These are phyloP conservation scores for Cystobasidium ongulense DNA, from an alignment of 768 basidiomycete species.

Conservation along the genomic window DNA sequence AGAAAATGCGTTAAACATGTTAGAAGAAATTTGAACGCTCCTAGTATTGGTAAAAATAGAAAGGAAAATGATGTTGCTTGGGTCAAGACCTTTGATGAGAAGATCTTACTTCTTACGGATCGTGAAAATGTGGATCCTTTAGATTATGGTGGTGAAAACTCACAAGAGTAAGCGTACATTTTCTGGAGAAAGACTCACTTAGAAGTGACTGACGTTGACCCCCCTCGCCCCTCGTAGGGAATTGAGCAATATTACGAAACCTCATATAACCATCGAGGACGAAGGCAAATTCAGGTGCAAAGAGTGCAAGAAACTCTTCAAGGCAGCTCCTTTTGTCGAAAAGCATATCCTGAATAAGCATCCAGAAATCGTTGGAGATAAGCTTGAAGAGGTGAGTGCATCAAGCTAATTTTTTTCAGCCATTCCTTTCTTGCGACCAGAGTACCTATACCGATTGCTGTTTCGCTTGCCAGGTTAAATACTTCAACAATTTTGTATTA, in stretches of 20 bases:
- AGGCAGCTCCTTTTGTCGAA: conserved; percentile 90
- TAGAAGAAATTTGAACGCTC: conserved; percentile 46
- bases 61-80: conserved; percentile 62
- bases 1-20: conserved; percentile 89
- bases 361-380: conserved; percentile 58
- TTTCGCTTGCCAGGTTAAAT: conserved; percentile 51
- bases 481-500: conserved; percentile 91
- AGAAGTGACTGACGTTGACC: neutral
- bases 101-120: conserved; percentile 71
- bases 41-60: conserved; percentile 13
- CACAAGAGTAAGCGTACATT: conserved; percentile 63
- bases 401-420: neutral
- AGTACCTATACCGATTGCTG: conserved; percentile 30
- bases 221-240: conserved; percentile 53
- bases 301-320: conserved; percentile 93
- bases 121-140: conserved; percentile 71
- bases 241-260: conserved; percentile 66
- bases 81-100: conserved; percentile 79
- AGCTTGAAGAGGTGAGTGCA: conserved; percentile 72
- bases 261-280: conserved; percentile 85
- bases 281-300: conserved; percentile 96
- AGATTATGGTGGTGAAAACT: conserved; percentile 79
- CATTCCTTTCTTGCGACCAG: neutral
- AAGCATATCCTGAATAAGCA: conserved; percentile 97
- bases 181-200: neutral